Percentiles rank a stretch among this genome's conserved stretches.
Conservation (phyloP, 805 yeast species). For the Wickerhamiella bombiphila region DNA sequence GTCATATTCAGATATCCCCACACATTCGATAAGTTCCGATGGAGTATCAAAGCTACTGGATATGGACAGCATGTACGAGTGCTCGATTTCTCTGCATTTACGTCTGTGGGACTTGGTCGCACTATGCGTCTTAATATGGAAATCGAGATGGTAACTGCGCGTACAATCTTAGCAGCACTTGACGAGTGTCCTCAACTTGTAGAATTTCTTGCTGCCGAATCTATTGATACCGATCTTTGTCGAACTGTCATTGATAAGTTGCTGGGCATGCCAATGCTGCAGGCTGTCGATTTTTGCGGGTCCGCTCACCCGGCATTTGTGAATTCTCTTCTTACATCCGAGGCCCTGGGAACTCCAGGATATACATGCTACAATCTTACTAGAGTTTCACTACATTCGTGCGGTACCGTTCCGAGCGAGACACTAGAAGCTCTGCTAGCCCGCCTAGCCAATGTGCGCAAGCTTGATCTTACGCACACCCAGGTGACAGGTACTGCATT, state of each 20-base stretch:
- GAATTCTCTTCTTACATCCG: conserved; percentile 34
- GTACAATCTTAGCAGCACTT: conserved; percentile 53
- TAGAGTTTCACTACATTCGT: conserved; percentile 69
- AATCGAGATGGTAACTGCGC: conserved; percentile 75
- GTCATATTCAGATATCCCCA: conserved; percentile 59
- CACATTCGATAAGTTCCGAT: conserved; percentile 56
- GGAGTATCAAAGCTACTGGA: conserved; percentile 38
- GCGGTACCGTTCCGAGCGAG: conserved; percentile 57
- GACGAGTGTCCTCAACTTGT: conserved; percentile 44
- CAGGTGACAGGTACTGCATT: conserved; percentile 54
- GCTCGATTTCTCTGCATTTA: conserved; percentile 76
- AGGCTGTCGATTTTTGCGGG: conserved; percentile 79
- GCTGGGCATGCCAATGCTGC: conserved; percentile 43
- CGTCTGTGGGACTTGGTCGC: conserved; percentile 79
- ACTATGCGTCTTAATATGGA: conserved; percentile 82
- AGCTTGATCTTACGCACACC: conserved; percentile 72
- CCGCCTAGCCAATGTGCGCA: conserved; percentile 38
- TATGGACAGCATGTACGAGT: conserved; percentile 42
- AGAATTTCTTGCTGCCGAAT: conserved; percentile 74
- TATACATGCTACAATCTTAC: conserved; percentile 21
- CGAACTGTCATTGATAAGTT: conserved; percentile 38
- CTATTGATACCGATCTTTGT: conserved; percentile 71
- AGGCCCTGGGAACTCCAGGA: conserved; percentile 11
- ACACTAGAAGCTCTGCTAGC: conserved; percentile 45
- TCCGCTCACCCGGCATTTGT: conserved; percentile 55